Evolutionary conservation across 257 asterid species (phyloP).

Genomic region (Salvia hispanica): DNA sequence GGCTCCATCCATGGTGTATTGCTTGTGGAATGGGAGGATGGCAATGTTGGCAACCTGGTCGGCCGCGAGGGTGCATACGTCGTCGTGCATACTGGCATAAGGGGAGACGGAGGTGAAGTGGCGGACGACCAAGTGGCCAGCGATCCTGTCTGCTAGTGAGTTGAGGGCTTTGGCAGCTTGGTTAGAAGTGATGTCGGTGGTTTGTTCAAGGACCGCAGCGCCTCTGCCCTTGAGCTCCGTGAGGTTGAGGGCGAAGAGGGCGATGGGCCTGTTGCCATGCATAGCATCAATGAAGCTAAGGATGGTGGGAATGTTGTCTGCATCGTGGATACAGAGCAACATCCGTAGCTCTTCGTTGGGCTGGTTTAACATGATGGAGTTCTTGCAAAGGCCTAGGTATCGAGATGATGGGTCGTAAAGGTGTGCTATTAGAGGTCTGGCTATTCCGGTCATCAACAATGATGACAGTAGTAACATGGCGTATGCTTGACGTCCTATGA

Average conservation of each 20-base stretch:
- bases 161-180: conserved; percentile 51
- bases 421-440: conserved; percentile 44
- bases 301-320: conserved; percentile 51
- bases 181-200: conserved; percentile 30
- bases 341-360: conserved; percentile 50
- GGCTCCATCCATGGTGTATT: conserved; percentile 50
- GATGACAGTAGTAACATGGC: conserved; percentile 48
- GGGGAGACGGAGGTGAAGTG: conserved; percentile 65
- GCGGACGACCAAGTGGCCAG: conserved; percentile 34
- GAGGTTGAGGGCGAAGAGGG: conserved; percentile 45
- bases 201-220: conserved; percentile 51
- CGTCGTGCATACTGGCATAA: conserved; percentile 66
- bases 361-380: conserved; percentile 40
- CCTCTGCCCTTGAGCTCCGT: conserved; percentile 63
- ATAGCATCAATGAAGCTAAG: conserved; percentile 49
- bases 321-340: conserved; percentile 49
- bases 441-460: conserved; percentile 54
- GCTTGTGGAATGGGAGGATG: conserved; percentile 63
- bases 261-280: conserved; percentile 35
- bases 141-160: conserved; percentile 32
- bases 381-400: conserved; percentile 39
- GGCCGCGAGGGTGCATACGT: conserved; percentile 53
- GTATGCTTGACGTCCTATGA: conserved; percentile 46
- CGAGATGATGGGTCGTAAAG: conserved; percentile 66
- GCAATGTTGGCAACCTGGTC: conserved; percentile 48